Evolutionary conservation across 208 protist genomes (phyloP).

Genomic region (Leptomonas seymouri): DNA sequence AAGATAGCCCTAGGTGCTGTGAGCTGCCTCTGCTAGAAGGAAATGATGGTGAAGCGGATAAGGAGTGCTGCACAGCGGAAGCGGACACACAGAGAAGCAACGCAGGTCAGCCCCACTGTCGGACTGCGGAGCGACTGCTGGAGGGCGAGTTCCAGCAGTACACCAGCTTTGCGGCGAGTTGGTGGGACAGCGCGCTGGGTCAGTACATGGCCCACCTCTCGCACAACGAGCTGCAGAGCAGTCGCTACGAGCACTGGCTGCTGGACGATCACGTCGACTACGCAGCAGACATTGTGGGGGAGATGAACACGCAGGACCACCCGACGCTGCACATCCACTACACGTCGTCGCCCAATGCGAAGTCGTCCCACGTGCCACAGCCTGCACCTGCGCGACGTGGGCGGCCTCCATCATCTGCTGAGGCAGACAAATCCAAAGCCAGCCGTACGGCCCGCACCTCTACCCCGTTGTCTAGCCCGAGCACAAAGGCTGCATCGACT

Average conservation of each 20-base stretch:
- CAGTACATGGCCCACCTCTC: constrained; percentile 26
- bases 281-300: constrained; percentile 33
- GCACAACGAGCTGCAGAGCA: constrained; percentile 47
- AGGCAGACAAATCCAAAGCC: neutral
- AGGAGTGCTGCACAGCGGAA: neutral
- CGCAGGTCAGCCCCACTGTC: neutral
- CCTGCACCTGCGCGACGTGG: neutral
- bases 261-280: constrained; percentile 36
- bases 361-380: neutral
- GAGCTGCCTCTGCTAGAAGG: neutral
- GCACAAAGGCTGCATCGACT: no score
- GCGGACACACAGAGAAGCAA: neutral
- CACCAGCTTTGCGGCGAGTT: constrained; percentile 29
- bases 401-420: neutral
- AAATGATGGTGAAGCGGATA: neutral
- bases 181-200: constrained; percentile 39
- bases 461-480: neutral
- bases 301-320: constrained; percentile 40
- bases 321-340: constrained; percentile 33
- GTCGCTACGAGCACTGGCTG: constrained; percentile 52
- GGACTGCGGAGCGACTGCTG: constrained; percentile 18
- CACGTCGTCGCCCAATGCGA: neutral
- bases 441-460: neutral
- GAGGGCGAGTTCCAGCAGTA: constrained; percentile 12
- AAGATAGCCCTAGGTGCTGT: neutral